These are phyloP conservation scores for Avena sativa DNA, from an alignment of 176 grass and related monocot species.

Conservation along the genomic window DNA sequence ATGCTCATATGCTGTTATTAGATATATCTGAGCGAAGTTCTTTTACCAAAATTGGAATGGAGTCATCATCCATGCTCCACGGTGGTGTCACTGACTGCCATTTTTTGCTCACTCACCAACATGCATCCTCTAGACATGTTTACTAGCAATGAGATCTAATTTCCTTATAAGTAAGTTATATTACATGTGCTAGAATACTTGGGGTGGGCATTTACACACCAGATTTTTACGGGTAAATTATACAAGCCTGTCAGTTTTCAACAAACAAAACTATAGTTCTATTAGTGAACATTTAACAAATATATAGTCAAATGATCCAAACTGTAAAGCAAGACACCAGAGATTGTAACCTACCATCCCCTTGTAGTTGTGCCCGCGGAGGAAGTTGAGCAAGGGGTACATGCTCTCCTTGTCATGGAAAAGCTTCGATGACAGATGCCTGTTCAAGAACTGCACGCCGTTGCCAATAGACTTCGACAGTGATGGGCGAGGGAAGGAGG, in stretches of 20 bases:
- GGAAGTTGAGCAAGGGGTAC: slow-evolving; percentile 98
- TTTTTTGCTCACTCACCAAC: not conserved
- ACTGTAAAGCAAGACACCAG: not conserved
- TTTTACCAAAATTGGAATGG: not conserved
- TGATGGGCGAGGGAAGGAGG: slow-evolving; percentile 90
- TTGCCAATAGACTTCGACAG: slow-evolving; percentile 97
- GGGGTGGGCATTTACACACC: not conserved
- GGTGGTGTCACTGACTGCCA: not conserved
- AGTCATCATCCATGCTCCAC: not conserved
- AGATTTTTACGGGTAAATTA: slow-evolving; percentile 25
- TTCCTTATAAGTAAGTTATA: not conserved
- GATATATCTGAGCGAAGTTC: not conserved
- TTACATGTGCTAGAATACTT: not conserved
- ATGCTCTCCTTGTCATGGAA: slow-evolving; percentile 98
- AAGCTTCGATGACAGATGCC: slow-evolving; percentile 96
- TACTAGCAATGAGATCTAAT: not conserved
- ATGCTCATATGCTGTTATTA: slow-evolving; percentile 11
- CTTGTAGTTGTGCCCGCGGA: slow-evolving; percentile 94
- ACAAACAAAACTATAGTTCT: not conserved
- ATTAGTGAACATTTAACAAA: not conserved
- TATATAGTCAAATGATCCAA: not conserved
- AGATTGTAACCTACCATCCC: slow-evolving; percentile 70
- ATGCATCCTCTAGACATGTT: slow-evolving; percentile 14
- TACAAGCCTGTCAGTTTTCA: slow-evolving; percentile 47
- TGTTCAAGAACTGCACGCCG: slow-evolving; percentile 97